phyloP scores from a whole-genome alignment of 1,284 basidiomycete genomes.

The Boletus sp. region DNA sequence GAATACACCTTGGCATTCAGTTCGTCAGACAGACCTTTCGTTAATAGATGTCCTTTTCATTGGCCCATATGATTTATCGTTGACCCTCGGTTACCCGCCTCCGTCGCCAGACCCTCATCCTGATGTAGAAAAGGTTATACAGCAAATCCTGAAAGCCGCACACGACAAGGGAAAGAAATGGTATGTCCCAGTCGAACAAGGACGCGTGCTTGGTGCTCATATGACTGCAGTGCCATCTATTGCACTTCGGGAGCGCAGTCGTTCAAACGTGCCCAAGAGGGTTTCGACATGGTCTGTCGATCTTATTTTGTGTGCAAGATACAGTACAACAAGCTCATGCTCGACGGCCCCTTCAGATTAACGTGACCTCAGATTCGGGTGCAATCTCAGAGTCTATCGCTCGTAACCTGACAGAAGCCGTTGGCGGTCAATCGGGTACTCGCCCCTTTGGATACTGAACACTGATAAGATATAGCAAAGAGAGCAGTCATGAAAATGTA shows the following conservation, averaged over 20 bases:
- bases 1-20: background rate
- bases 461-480: background rate
- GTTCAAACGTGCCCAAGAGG: slow-evolving; percentile 46
- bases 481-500: background rate
- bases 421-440: slow-evolving; percentile 9
- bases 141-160: slow-evolving; percentile 49
- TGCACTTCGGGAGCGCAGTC: slow-evolving; percentile 50
- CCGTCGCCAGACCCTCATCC: slow-evolving; percentile 62
- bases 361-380: slow-evolving; percentile 45
- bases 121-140: slow-evolving; percentile 58
- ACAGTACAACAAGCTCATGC: background rate
- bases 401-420: slow-evolving; percentile 32
- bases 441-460: slow-evolving; percentile 15
- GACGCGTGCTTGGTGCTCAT: slow-evolving; percentile 7
- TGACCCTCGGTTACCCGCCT: slow-evolving; percentile 52
- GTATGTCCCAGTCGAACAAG: slow-evolving; percentile 34
- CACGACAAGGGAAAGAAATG: slow-evolving; percentile 65
- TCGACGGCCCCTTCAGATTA: slow-evolving; percentile 39
- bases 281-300: slow-evolving; percentile 53
- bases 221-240: slow-evolving; percentile 38
- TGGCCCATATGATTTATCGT: slow-evolving; percentile 65
- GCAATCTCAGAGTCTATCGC: slow-evolving; percentile 44
- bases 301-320: background rate
- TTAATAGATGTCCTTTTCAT: slow-evolving; percentile 53
- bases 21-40: background rate